phyloP scores from a whole-genome alignment of 768 basidiomycete genomes.

The Dacryopinax spathularia region DNA sequence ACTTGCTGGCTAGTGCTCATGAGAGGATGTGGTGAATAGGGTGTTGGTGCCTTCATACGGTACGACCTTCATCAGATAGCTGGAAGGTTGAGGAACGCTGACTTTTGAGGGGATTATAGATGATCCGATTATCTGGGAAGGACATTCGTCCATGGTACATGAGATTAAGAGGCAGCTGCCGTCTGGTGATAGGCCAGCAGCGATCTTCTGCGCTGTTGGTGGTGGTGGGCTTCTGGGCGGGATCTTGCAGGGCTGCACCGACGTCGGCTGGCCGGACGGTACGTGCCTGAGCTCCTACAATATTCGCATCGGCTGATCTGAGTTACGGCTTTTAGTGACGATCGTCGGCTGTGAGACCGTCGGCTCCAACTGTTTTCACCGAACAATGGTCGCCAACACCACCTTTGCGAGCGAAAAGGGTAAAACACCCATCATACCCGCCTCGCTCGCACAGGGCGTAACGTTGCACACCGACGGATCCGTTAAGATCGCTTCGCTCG shows the following conservation, averaged over 20 bases:
- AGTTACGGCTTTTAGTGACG: slow-evolving; percentile 23
- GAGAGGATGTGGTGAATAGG: background rate
- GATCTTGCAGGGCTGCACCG: slow-evolving; percentile 47
- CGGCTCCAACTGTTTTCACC: slow-evolving; percentile 62
- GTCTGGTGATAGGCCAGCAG: slow-evolving; percentile 37
- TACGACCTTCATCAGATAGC: slow-evolving; percentile 23
- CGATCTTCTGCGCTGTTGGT: slow-evolving; percentile 65
- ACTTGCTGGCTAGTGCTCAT: background rate
- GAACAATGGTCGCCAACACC: slow-evolving; percentile 41
- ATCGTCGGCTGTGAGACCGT: slow-evolving; percentile 54
- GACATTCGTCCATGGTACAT: slow-evolving; percentile 57
- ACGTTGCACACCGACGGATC: slow-evolving; percentile 31
- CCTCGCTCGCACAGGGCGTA: slow-evolving; percentile 7
- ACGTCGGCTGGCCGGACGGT: slow-evolving; percentile 54
- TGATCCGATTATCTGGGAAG: slow-evolving; percentile 54
- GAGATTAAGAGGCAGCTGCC: slow-evolving; percentile 47
- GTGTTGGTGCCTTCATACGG: background rate
- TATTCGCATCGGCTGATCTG: background rate
- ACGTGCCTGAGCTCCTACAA: background rate
- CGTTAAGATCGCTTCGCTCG: slow-evolving; percentile 45
- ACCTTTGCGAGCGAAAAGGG: background rate
- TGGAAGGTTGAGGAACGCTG: slow-evolving; percentile 49
- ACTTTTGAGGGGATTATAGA: slow-evolving; percentile 26
- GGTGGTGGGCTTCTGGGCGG: slow-evolving; percentile 62
- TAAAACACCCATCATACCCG: background rate